phyloP scores from a whole-genome alignment of 2,329 filamentous ascomycete species.

The Penicillium capsulatum region DNA sequence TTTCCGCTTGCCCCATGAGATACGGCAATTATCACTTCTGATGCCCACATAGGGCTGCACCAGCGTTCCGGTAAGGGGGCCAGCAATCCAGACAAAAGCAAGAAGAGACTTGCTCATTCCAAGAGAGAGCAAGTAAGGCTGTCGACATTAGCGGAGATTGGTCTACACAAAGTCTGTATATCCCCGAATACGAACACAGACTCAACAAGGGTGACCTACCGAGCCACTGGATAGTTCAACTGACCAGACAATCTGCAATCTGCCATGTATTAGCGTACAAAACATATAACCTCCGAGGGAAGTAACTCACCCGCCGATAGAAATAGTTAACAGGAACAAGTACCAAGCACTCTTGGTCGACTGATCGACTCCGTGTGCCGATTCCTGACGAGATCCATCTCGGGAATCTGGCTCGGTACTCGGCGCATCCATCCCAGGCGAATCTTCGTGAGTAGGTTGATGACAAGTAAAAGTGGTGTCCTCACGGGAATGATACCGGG shows the following conservation, averaged over 20 bases:
- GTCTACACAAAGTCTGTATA: no score
- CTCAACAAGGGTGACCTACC: no score
- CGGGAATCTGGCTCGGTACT: no score
- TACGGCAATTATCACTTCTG: slow-evolving; percentile 70
- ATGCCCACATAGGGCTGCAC: slow-evolving; percentile 82
- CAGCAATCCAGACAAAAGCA: slow-evolving; percentile 80
- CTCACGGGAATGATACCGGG: no score
- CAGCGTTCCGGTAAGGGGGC: slow-evolving; percentile 70
- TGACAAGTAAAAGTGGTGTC: no score
- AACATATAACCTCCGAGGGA: neutral
- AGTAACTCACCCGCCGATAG: slow-evolving; percentile 64
- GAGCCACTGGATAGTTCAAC: slow-evolving; percentile 93
- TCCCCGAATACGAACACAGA: no score
- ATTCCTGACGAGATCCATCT: slow-evolving; percentile 15
- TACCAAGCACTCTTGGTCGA: slow-evolving; percentile 75
- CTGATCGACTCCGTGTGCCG: slow-evolving; percentile 47
- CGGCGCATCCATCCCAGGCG: no score
- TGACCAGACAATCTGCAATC: slow-evolving; percentile 91
- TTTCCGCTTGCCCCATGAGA: slow-evolving; percentile 71
- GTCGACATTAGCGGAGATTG: neutral
- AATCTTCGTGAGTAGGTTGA: neutral
- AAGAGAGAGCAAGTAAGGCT: slow-evolving; percentile 71
- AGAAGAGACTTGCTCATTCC: slow-evolving; percentile 79
- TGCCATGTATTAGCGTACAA: slow-evolving; percentile 21
- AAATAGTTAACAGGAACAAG: slow-evolving; percentile 77